Conservation (phyloP, 768 basidiomycete genomes). For the Termitomyces sp. region DNA sequence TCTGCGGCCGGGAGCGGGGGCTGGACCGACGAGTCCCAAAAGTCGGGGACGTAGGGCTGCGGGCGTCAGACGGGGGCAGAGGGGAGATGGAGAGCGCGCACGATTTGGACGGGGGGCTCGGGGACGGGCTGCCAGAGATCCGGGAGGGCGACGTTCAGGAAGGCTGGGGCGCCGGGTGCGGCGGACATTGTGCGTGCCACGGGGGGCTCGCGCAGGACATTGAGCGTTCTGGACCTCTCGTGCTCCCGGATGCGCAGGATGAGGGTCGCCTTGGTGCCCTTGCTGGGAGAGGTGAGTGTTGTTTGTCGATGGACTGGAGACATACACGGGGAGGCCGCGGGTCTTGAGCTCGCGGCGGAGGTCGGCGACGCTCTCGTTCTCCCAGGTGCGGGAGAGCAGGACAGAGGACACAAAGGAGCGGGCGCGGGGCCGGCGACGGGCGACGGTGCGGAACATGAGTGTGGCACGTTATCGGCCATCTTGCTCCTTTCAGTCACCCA, state of each 20-base stretch:
- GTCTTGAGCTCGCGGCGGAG: conserved; percentile 49
- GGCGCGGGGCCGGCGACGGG: conserved; percentile 9
- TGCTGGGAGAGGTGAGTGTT: conserved; percentile 18
- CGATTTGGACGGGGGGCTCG: conserved; percentile 49
- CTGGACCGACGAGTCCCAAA: conserved; percentile 32
- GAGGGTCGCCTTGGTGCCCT: conserved; percentile 54
- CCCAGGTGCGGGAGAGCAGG: conserved; percentile 52
- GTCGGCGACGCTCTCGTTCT: conserved; percentile 41
- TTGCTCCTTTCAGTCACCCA: no score
- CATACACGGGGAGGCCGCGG: conserved; percentile 54
- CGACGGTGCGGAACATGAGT: conserved; percentile 17
- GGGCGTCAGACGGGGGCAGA: conserved; percentile 10
- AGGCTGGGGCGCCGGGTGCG: conserved; percentile 40
- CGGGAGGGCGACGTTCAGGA: conserved; percentile 52
- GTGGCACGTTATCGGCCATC: conserved; percentile 5
- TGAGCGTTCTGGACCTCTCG: conserved; percentile 27
- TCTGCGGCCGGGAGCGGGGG: conserved; percentile 12
- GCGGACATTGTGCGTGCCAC: conserved; percentile 17
- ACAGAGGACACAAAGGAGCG: conserved; percentile 45
- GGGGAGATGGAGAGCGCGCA: conserved; percentile 28
- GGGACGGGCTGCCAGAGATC: conserved; percentile 40
- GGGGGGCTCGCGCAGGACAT: conserved; percentile 14
- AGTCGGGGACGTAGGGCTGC: conserved; percentile 44
- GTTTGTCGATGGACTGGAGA: neutral
- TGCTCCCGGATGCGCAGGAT: conserved; percentile 49